A percentile compares a stretch with the other conserved stretches of the same genome.
These are phyloP conservation scores for Dendrocalamus sinicus DNA, from an alignment of 176 grass and related monocot genomes.

Conservation along the genomic window DNA sequence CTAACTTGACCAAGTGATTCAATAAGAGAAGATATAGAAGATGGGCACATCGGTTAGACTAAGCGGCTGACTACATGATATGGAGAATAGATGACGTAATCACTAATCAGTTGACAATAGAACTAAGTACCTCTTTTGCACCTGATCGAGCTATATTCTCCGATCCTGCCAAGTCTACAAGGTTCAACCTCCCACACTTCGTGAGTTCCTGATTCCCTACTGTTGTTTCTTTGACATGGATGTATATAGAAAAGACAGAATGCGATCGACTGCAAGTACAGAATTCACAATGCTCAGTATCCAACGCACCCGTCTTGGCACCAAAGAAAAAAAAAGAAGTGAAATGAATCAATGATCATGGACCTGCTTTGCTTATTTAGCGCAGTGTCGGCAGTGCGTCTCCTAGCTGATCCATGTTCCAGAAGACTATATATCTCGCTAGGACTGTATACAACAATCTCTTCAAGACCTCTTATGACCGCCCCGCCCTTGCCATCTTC, in stretches of 20 bases:
- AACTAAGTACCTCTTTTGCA: constrained; percentile 74
- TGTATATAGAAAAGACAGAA: constrained; percentile 84
- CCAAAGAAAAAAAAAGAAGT: neutral
- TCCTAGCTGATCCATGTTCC: constrained; percentile 73
- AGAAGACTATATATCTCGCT: constrained; percentile 72
- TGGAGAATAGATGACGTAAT: neutral
- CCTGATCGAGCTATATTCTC: constrained; percentile 86
- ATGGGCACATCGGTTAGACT: constrained; percentile 14
- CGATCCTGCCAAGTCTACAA: constrained; percentile 96
- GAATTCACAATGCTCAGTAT: constrained; percentile 41
- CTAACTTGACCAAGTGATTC: neutral
- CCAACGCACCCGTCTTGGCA: neutral
- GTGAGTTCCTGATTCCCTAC: constrained; percentile 69
- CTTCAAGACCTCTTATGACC: constrained; percentile 86
- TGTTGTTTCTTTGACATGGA: constrained; percentile 77
- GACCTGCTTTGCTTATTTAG: constrained; percentile 96
- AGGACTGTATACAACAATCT: constrained; percentile 74
- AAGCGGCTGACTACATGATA: neutral
- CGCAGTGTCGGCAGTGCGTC: constrained; percentile 74
- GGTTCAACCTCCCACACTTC: constrained; percentile 80
- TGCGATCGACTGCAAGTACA: constrained; percentile 81
- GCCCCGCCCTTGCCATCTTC: constrained; percentile 85
- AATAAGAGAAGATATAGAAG: neutral
- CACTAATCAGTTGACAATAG: constrained; percentile 10
- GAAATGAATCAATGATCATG: constrained; percentile 33